Conservation (phyloP, 108 stramenopile genomes). For the Skeletonema marinoi region DNA sequence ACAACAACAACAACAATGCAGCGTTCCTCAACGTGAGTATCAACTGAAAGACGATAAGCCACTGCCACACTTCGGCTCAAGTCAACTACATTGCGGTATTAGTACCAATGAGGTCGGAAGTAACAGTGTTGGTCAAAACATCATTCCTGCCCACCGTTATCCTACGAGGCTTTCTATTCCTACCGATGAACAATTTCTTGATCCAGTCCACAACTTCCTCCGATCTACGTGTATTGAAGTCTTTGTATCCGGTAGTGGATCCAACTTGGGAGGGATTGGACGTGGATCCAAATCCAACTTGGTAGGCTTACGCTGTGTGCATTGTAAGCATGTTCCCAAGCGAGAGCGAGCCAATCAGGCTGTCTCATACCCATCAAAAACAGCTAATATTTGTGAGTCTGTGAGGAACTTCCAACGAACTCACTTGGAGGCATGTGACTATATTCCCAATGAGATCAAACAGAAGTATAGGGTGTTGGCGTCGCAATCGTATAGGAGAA, state of each 20-base stretch:
- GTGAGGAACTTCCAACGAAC: background rate
- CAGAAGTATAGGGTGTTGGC: background rate
- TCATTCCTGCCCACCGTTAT: too few relatives aligned
- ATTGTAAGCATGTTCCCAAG: background rate
- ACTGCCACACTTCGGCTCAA: too few relatives aligned
- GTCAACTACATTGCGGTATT: too few relatives aligned
- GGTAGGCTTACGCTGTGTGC: background rate
- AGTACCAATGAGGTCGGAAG: too few relatives aligned
- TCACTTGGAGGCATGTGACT: background rate
- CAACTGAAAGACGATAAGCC: too few relatives aligned
- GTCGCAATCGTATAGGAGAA: background rate
- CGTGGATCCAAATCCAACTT: background rate
- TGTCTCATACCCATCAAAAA: background rate
- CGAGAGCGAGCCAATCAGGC: background rate
- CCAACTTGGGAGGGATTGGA: background rate
- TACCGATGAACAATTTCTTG: slow-evolving; percentile 6
- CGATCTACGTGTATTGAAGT: slow-evolving; percentile 11
- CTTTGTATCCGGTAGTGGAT: background rate
- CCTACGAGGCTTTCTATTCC: background rate
- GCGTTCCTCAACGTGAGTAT: too few relatives aligned
- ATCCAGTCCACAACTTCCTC: slow-evolving; percentile 19
- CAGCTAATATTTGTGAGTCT: background rate
- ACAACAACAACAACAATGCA: too few relatives aligned
- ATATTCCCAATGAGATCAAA: background rate
- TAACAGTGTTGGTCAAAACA: too few relatives aligned